Evolutionary conservation across 2,329 filamentous ascomycete species (phyloP).

Genomic region (Fonsecaea nubica): DNA sequence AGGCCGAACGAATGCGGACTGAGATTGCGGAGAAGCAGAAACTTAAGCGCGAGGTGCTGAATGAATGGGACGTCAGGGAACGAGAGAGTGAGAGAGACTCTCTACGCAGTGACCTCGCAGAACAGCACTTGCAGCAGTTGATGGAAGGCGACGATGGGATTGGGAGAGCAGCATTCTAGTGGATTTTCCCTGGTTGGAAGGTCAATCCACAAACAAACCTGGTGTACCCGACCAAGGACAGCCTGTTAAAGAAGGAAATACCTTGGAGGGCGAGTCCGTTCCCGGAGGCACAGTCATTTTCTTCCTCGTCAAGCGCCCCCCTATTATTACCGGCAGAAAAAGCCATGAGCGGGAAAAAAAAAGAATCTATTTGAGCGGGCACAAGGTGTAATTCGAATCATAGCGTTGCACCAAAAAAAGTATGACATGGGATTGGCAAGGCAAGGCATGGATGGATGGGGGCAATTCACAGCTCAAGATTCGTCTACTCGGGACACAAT

Average conservation of each 20-base stretch:
- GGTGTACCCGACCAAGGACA: not conserved
- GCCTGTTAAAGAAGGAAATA: not conserved
- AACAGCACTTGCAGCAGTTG: slow-evolving; percentile 55
- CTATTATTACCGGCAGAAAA: not conserved
- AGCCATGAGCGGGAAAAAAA: not conserved
- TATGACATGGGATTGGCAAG: not conserved
- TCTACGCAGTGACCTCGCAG: slow-evolving; percentile 56
- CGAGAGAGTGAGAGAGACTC: slow-evolving; percentile 55
- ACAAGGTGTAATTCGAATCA: not conserved
- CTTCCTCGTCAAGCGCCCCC: not conserved
- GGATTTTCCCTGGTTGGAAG: not conserved
- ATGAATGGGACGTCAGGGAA: slow-evolving; percentile 57
- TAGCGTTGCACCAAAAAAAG: slow-evolving; percentile 3
- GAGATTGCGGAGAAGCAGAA: slow-evolving; percentile 54
- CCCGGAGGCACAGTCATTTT: not conserved
- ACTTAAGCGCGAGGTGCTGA: slow-evolving; percentile 50
- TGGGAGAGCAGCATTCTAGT: slow-evolving; percentile 50
- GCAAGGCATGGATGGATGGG: not conserved
- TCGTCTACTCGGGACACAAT: not conserved
- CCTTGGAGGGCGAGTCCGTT: not conserved
- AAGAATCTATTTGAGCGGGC: not conserved
- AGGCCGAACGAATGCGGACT: slow-evolving; percentile 53
- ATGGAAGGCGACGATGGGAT: slow-evolving; percentile 52
- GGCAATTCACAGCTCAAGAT: not conserved
- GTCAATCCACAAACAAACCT: not conserved